phyloP scores from a whole-genome alignment of 371 early-diverging fungal genomes.

The Syncephalis plumigaleata region DNA sequence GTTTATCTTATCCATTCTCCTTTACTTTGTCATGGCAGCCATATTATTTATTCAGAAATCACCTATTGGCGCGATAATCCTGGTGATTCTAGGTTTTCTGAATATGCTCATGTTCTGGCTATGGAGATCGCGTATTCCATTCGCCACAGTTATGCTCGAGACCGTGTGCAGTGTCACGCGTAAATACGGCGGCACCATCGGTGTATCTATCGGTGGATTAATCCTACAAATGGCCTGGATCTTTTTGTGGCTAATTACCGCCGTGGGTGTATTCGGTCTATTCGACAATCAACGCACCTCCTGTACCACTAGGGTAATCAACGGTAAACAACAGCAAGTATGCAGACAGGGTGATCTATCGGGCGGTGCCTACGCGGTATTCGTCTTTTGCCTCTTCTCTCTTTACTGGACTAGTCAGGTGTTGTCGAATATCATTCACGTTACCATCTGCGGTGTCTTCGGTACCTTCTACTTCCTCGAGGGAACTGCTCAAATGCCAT shows the following conservation, averaged over 20 bases:
- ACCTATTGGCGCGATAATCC: conserved; percentile 9
- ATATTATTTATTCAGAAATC: not conserved
- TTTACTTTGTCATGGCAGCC: conserved; percentile 1
- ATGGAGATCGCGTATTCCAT: conserved; percentile 20
- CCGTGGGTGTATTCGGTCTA: not conserved
- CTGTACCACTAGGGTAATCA: not conserved
- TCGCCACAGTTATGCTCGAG: conserved; percentile 29
- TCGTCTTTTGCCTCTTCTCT: conserved; percentile 6
- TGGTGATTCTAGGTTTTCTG: conserved; percentile 13
- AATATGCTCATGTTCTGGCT: conserved; percentile 15
- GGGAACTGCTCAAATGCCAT: conserved; percentile 31
- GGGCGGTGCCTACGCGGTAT: not conserved
- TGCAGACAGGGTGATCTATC: not conserved
- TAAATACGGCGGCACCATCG: conserved; percentile 32
- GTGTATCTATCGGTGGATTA: conserved; percentile 19
- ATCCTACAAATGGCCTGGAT: conserved; percentile 28
- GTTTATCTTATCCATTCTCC: conserved; percentile 2
- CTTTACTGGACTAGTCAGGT: conserved; percentile 26
- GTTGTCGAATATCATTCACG: conserved; percentile 56
- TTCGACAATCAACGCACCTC: not conserved
- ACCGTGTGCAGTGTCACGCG: conserved; percentile 30
- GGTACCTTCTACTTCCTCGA: conserved; percentile 68
- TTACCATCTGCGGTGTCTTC: conserved; percentile 61
- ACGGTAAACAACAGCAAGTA: not conserved
- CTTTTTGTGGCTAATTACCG: conserved; percentile 22